These are phyloP conservation scores for Myrica gale DNA, from an alignment of 306 rosid genomes.

Conservation along the genomic window DNA sequence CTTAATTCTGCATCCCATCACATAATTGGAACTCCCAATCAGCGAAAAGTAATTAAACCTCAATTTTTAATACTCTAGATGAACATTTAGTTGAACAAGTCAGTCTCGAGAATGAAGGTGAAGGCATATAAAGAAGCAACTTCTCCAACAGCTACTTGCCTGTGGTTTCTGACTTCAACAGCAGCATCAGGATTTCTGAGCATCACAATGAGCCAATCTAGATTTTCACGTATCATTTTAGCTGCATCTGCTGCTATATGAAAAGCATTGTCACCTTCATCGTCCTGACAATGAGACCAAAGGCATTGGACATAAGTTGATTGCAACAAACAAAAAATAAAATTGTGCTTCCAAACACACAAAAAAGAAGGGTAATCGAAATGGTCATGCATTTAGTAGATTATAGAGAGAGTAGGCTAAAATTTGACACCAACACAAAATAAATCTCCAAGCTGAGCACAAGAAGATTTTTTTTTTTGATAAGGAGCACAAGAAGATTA, in stretches of 20 bases:
- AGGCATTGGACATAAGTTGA: constrained; percentile 18
- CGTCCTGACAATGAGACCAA: constrained; percentile 59
- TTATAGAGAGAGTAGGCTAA: no score
- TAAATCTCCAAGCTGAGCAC: neutral
- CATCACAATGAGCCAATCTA: constrained; percentile 92
- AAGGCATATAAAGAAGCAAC: constrained; percentile 18
- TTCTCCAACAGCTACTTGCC: constrained; percentile 45
- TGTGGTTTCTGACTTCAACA: constrained; percentile 87
- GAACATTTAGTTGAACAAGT: constrained; percentile 2
- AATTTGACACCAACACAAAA: neutral
- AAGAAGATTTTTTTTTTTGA: no score
- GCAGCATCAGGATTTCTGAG: constrained; percentile 79
- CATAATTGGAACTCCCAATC: constrained; percentile 10
- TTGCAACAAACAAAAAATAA: constrained; percentile 10
- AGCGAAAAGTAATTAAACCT: constrained; percentile 4
- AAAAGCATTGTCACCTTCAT: constrained; percentile 93
- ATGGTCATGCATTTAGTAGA: neutral
- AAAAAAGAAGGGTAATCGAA: neutral
- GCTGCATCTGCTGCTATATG: constrained; percentile 97
- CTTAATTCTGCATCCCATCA: constrained; percentile 15
- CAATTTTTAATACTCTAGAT: constrained; percentile 5
- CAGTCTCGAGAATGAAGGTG: constrained; percentile 9
- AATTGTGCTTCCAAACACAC: constrained; percentile 8
- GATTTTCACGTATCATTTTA: constrained; percentile 95
- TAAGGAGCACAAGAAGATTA: neutral